Conservation (phyloP, 148 eudicot genomes). For the Hydrangea macrophylla region DNA sequence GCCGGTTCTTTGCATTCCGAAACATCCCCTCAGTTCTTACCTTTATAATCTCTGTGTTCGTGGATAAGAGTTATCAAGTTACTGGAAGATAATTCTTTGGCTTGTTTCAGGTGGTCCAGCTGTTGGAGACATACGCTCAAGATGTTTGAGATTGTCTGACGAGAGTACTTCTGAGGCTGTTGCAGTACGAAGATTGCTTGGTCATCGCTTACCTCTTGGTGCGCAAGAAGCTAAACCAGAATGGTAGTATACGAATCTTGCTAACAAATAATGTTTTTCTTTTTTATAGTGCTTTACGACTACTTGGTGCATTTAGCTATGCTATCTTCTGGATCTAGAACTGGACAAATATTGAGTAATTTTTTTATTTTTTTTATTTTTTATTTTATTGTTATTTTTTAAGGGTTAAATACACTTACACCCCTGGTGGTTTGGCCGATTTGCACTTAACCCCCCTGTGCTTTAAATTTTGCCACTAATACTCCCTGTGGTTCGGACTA, state of each 20-base stretch:
- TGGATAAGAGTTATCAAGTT: neutral
- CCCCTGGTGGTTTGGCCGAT: no score
- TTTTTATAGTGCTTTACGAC: slow-evolving; percentile 14
- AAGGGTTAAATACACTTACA: no score
- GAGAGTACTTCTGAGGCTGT: slow-evolving; percentile 86
- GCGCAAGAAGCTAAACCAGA: slow-evolving; percentile 76
- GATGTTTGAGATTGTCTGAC: slow-evolving; percentile 94
- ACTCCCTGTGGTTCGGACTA: no score
- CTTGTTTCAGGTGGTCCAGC: slow-evolving; percentile 85
- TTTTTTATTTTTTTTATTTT: neutral
- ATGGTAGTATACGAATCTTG: slow-evolving; percentile 47
- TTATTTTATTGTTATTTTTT: no score
- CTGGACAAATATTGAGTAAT: neutral
- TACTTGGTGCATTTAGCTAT: neutral
- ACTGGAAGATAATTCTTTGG: neutral
- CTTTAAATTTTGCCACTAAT: no score
- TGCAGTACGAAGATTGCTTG: slow-evolving; percentile 80
- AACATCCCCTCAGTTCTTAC: no score
- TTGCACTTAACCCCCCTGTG: no score
- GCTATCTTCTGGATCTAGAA: neutral
- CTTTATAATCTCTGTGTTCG: neutral
- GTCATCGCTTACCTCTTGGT: slow-evolving; percentile 80
- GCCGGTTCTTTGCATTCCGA: no score
- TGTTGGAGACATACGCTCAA: slow-evolving; percentile 97
- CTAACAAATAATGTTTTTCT: neutral